phyloP scores from a whole-genome alignment of 2,329 filamentous ascomycete species.

The Colletotrichum higginsianum region DNA sequence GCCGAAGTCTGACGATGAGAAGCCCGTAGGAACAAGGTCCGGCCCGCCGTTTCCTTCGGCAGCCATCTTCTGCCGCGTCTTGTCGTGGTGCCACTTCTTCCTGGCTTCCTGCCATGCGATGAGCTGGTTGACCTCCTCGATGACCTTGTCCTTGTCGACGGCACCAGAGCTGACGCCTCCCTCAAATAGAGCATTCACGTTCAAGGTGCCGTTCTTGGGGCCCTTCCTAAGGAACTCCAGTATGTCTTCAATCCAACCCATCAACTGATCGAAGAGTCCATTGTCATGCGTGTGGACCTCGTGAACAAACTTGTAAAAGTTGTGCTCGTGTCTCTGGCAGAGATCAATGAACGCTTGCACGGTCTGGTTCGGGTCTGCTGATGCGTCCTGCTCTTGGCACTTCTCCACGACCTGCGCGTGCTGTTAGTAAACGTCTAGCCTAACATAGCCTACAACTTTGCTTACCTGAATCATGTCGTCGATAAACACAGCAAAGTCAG shows the following conservation, averaged over 20 bases:
- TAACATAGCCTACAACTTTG: neutral
- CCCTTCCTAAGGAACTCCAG: constrained; percentile 93
- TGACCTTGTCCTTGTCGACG: constrained; percentile 80
- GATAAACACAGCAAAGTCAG: constrained; percentile 93
- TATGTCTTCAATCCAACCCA: constrained; percentile 97
- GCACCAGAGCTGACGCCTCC: constrained; percentile 78
- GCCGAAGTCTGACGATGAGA: constrained; percentile 90
- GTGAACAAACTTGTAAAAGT: constrained; percentile 99
- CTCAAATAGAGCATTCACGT: constrained; percentile 94
- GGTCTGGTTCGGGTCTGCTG: constrained; percentile 96
- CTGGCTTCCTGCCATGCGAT: constrained; percentile 95
- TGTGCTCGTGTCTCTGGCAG: constrained; percentile 93
- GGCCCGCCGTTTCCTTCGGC: constrained; percentile 75
- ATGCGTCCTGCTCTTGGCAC: constrained; percentile 82
- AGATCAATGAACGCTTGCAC: constrained; percentile 98
- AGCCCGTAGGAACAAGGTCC: constrained; percentile 70
- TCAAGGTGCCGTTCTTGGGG: constrained; percentile 86
- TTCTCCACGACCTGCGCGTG: constrained; percentile 70
- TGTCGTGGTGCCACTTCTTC: constrained; percentile 98
- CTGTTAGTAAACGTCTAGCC: neutral
- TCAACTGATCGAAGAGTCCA: constrained; percentile 93
- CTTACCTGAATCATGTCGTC: constrained; percentile 90
- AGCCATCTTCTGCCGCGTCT: constrained; percentile 99
- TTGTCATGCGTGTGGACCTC: constrained; percentile 98
- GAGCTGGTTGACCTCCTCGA: constrained; percentile 85